Evolutionary conservation across 2,329 filamentous ascomycete species (phyloP), one percentile per base, ranked within the genome.

Genomic region (Trichophyton benhamiae): DNA sequence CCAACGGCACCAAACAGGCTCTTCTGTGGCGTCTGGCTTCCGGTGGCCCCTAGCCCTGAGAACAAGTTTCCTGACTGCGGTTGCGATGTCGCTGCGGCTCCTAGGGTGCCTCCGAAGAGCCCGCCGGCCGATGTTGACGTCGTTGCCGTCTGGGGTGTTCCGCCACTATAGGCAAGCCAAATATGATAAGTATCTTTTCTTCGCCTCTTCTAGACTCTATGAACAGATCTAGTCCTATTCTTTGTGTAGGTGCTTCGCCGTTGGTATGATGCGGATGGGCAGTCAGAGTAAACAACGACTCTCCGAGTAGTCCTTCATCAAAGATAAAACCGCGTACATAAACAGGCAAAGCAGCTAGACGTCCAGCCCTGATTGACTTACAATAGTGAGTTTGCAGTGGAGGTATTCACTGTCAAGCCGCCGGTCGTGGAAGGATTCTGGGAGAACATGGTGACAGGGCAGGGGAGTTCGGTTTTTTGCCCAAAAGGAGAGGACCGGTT

Each of bases 71-170:
- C 57, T 44, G 63, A 41, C 48, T 62, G 62, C 7, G 61, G 60
- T 58, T 67, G 62, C 42, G 64, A 38, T 25, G 58, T 41, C 61
- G 66, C 53, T 42, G 59, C 58, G 27, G 61, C 49, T 49, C 66
- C 67, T 57, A 67, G 60, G 8, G 52, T 13, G 17, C 65, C 67
- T 25, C 72, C 72, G 58, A 76, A 76, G 11, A 75, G 52, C 4
- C 68, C 68, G 42, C 72, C 70, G 17, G 69, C 64, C 57, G 62
- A 57, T 57, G 63, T 49, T 8, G 60, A 60, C 17, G 60, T 55
- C 15, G 60, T 58, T 27, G 62, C 58, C 9, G 58, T 52, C 20
- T 60, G 58, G 38, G 57, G 58, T 58, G 49, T 30, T 62, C 63
- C 60, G 22, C 62, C 60, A 57, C 36, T 49, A 17, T 49, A 33